Evolutionary conservation across 345 rosid species (phyloP).

Genomic region (Citrus australasica): DNA sequence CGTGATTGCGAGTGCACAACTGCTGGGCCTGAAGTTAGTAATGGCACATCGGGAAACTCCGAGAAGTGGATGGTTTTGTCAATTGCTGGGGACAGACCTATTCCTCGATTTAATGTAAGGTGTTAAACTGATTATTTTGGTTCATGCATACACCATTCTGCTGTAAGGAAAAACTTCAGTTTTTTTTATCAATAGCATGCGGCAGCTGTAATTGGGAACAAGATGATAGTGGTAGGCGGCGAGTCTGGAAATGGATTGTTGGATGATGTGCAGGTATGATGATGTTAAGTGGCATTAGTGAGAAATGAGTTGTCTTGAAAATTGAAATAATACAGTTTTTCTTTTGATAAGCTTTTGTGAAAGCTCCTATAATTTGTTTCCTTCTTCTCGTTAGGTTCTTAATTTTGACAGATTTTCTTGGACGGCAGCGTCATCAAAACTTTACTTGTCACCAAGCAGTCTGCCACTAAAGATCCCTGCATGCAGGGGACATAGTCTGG

Average conservation of each 20-base stretch:
- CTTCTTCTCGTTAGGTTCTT: slow-evolving; percentile 52
- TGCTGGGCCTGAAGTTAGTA: slow-evolving; percentile 38
- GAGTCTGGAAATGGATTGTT: slow-evolving; percentile 78
- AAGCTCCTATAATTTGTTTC: background rate
- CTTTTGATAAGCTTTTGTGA: background rate
- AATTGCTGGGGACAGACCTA: slow-evolving; percentile 72
- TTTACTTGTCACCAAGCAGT: slow-evolving; percentile 87
- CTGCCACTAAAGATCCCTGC: slow-evolving; percentile 92
- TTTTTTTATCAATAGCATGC: slow-evolving; percentile 63
- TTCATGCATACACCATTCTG: background rate
- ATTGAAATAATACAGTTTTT: background rate
- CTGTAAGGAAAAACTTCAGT: slow-evolving; percentile 6
- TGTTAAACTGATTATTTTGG: background rate
- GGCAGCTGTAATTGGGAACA: slow-evolving; percentile 82
- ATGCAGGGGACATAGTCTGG: slow-evolving; percentile 97
- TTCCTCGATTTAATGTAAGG: slow-evolving; percentile 75
- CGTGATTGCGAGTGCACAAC: slow-evolving; percentile 44
- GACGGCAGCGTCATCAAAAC: slow-evolving; percentile 82
- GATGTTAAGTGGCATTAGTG: background rate
- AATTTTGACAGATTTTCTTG: slow-evolving; percentile 77
- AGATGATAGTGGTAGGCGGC: slow-evolving; percentile 96
- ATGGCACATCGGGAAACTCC: slow-evolving; percentile 40
- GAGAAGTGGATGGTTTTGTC: slow-evolving; percentile 90
- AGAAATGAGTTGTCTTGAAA: background rate
- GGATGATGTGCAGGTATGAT: slow-evolving; percentile 90